Conservation (phyloP, 192 early-diverging fungal species). For the Backusella australiensis region DNA sequence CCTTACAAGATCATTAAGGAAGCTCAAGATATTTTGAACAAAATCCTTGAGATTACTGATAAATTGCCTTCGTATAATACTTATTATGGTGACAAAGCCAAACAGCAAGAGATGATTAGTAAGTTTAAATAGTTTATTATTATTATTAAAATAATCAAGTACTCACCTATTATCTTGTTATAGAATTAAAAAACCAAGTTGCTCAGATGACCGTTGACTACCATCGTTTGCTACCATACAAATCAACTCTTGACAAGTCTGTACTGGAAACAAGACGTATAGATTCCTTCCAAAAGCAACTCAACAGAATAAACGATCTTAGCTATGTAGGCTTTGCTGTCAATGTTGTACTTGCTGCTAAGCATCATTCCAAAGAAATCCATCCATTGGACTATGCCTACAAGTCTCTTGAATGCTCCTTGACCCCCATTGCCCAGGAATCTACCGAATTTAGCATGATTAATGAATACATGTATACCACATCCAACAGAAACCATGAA, state of each 20-base stretch:
- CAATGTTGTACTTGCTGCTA: conserved; percentile 34
- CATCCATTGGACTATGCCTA: conserved; percentile 37
- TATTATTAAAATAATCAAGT: neutral
- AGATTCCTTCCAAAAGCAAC: neutral
- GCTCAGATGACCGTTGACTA: conserved; percentile 37
- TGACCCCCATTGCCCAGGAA: conserved; percentile 12
- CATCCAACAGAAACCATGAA: conserved; percentile 22
- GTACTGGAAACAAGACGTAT: neutral
- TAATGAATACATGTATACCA: conserved; percentile 26
- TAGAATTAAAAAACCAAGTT: neutral
- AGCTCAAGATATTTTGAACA: conserved; percentile 57
- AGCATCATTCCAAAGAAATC: conserved; percentile 14
- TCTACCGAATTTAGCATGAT: conserved; percentile 16
- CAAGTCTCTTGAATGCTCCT: conserved; percentile 20
- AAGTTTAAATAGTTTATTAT: neutral
- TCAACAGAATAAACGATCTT: conserved; percentile 12
- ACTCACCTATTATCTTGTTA: neutral
- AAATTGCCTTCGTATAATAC: neutral
- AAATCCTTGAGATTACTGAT: conserved; percentile 47
- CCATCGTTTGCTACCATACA: conserved; percentile 75
- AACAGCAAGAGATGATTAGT: conserved; percentile 4
- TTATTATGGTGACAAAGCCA: neutral
- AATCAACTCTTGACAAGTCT: conserved; percentile 37
- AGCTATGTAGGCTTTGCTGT: conserved; percentile 29
- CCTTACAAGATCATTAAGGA: conserved; percentile 58